phyloP scores from a whole-genome alignment of 192 early-diverging fungal species.

The Coemansia sp. region DNA sequence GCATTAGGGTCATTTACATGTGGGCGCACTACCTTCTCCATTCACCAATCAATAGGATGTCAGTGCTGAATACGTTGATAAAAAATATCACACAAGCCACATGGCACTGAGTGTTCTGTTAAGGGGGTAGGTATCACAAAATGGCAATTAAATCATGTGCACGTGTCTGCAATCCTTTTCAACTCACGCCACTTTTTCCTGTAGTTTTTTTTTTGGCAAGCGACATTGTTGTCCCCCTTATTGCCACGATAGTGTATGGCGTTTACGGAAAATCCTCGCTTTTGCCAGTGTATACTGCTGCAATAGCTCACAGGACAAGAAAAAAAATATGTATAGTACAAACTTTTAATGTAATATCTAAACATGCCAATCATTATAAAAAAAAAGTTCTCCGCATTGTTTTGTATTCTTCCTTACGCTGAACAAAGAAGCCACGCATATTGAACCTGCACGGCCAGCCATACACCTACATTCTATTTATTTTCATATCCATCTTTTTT shows the following conservation, averaged over 20 bases:
- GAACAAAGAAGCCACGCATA: constrained; percentile 10
- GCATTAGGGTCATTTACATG: neutral
- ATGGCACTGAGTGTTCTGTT: neutral
- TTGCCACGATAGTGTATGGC: neutral
- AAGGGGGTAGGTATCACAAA: no score
- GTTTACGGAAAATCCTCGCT: neutral
- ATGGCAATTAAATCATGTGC: no score
- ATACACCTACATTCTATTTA: constrained; percentile 10
- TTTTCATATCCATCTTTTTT: neutral
- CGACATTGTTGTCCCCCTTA: neutral
- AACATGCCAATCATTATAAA: neutral
- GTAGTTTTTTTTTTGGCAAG: neutral
- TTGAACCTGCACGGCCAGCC: neutral
- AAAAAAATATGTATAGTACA: neutral
- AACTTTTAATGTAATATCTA: neutral
- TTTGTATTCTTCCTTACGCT: neutral
- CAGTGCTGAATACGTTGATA: neutral
- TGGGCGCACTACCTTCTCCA: neutral
- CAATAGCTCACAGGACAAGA: neutral
- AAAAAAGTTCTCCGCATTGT: neutral
- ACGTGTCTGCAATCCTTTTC: neutral
- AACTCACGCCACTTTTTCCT: neutral
- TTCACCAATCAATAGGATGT: neutral
- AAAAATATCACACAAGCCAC: neutral
- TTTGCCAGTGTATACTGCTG: neutral